phyloP scores from a whole-genome alignment of 1,284 basidiomycete species.

The Rhodotorula sp. region DNA sequence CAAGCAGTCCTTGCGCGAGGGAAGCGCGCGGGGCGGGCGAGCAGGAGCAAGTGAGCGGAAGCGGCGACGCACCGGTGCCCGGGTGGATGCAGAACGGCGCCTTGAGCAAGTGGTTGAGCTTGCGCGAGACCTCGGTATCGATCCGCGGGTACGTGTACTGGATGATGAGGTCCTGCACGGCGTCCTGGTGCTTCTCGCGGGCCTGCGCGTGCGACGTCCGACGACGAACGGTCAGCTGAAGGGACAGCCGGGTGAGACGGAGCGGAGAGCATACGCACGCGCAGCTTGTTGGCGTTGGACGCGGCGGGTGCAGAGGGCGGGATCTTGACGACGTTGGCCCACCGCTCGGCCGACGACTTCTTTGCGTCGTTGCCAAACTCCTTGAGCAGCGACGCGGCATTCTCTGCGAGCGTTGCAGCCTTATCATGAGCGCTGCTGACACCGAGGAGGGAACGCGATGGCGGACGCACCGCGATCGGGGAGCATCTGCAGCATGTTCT shows the following conservation, averaged over 20 bases:
- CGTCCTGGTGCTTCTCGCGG: constrained; percentile 50
- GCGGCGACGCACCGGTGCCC: constrained; percentile 62
- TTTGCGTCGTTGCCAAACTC: constrained; percentile 3
- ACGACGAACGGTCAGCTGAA: no score
- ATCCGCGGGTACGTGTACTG: constrained; percentile 96
- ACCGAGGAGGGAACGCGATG: no score
- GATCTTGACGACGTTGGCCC: constrained; percentile 3
- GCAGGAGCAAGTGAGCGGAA: not conserved
- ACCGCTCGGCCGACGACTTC: constrained; percentile 27
- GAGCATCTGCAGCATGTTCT: constrained; percentile 72
- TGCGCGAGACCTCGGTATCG: constrained; percentile 95
- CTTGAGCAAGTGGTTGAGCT: constrained; percentile 96
- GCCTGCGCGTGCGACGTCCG: no score
- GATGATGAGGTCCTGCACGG: constrained; percentile 82
- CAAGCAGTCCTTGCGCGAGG: not conserved
- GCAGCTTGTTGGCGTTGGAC: not conserved
- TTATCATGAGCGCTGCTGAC: not conserved
- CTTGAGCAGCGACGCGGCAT: constrained; percentile 49
- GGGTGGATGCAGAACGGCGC: constrained; percentile 97
- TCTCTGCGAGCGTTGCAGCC: constrained; percentile 43
- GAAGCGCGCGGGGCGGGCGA: not conserved
- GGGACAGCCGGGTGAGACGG: no score
- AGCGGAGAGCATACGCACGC: not conserved
- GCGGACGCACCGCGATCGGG: constrained; percentile 63
- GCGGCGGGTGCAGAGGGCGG: not conserved